Conservation (phyloP, 257 asterid genomes). For the Nemophila menziesii region DNA sequence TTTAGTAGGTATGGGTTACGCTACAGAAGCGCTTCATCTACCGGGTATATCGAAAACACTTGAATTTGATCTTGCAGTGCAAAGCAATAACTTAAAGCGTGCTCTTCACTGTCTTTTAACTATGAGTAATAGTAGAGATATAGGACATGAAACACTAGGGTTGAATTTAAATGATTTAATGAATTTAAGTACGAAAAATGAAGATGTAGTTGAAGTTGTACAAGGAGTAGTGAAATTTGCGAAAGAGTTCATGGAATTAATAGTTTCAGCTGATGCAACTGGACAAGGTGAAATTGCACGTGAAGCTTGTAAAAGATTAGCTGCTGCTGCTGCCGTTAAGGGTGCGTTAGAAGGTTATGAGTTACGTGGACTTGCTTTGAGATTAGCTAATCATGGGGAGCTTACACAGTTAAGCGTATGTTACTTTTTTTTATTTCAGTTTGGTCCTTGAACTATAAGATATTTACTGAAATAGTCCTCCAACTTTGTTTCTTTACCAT, state of each 20-base stretch:
- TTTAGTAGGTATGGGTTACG: conserved; percentile 99
- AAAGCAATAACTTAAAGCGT: conserved; percentile 85
- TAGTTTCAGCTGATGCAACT: conserved; percentile 99
- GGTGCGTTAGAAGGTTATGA: conserved; percentile 91
- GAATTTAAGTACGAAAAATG: conserved; percentile 78
- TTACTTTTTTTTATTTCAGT: conserved; percentile 10
- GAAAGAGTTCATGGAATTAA: conserved; percentile 78
- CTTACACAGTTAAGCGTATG: conserved; percentile 89
- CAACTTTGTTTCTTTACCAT: no score
- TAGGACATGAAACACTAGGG: conserved; percentile 93
- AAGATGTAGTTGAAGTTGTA: conserved; percentile 85
- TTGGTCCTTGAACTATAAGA: no score
- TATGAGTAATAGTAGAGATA: conserved; percentile 97
- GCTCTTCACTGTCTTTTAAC: conserved; percentile 90
- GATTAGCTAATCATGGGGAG: conserved; percentile 97
- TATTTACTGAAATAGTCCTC: no score
- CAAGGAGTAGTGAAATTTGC: conserved; percentile 94
- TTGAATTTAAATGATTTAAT: conserved; percentile 81
- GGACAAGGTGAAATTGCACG: conserved; percentile 97
- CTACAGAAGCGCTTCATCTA: conserved; percentile 97
- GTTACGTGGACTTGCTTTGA: conserved; percentile 85
- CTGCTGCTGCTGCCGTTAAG: conserved; percentile 97
- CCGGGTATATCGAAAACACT: conserved; percentile 94
- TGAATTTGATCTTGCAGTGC: conserved; percentile 96
- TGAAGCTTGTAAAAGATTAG: conserved; percentile 91